These are phyloP conservation scores for Talaromyces liani DNA, from an alignment of 495 filamentous ascomycete genomes.

Conservation along the genomic window DNA sequence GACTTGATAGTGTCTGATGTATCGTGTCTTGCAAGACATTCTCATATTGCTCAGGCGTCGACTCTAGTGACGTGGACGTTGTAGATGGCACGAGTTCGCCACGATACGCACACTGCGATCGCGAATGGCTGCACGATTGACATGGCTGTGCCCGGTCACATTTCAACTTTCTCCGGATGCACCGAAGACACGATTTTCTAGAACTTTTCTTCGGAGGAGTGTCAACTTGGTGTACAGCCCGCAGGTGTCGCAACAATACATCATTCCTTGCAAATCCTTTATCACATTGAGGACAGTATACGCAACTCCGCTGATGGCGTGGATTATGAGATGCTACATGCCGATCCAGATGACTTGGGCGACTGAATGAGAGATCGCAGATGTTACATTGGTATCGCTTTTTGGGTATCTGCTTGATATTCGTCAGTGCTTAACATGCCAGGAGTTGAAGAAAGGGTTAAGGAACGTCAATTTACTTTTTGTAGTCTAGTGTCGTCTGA, in stretches of 20 bases:
- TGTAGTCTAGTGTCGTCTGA: background rate
- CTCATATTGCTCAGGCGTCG: background rate
- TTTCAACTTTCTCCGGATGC: background rate
- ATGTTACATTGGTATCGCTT: slow-evolving; percentile 3
- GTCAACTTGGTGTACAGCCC: background rate
- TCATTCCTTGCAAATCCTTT: slow-evolving; percentile 2
- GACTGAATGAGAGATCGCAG: background rate
- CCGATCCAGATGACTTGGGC: slow-evolving; percentile 4
- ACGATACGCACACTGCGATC: background rate
- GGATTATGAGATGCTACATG: slow-evolving; percentile 2
- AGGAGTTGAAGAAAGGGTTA: background rate
- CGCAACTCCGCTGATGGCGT: background rate
- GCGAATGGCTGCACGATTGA: background rate
- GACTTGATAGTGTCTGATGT: background rate
- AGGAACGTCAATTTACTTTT: background rate
- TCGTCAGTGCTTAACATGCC: background rate
- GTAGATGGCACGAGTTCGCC: background rate
- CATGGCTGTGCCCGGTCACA: slow-evolving; percentile 7
- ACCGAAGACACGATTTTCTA: slow-evolving; percentile 1
- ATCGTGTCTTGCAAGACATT: background rate
- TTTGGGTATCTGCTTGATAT: background rate
- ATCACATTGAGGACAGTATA: background rate
- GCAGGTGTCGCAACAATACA: slow-evolving; percentile 4
- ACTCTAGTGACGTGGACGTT: background rate
- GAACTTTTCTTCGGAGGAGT: background rate